These are phyloP conservation scores for Voacanga thouarsii DNA, from an alignment of 257 asterid genomes.

Conservation along the genomic window DNA sequence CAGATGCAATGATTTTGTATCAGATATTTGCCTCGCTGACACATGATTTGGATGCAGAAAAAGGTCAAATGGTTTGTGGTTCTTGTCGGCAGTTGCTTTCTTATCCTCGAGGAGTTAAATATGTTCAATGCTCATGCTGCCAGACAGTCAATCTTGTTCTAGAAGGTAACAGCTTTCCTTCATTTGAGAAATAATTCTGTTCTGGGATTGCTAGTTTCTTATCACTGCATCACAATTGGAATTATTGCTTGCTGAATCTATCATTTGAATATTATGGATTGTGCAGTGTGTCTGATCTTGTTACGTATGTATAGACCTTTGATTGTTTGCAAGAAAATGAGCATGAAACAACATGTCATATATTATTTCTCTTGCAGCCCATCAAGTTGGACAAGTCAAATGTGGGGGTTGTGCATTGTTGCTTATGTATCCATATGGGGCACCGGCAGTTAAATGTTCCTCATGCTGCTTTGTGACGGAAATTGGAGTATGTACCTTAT, in stretches of 20 bases:
- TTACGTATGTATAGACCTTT: not conserved
- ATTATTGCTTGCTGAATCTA: not conserved
- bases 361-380: constrained; percentile 41
- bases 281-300: not conserved
- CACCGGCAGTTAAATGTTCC: constrained; percentile 72
- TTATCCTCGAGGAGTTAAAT: constrained; percentile 76
- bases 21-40: not conserved
- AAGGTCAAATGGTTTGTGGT: constrained; percentile 89
- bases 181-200: not conserved
- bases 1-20: not conserved
- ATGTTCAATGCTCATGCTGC: constrained; percentile 83
- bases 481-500: constrained; percentile 57
- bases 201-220: not conserved
- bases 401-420: constrained; percentile 71
- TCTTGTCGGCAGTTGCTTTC: constrained; percentile 65
- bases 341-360: not conserved
- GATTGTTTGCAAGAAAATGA: not conserved
- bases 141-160: constrained; percentile 71
- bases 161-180: constrained; percentile 54
- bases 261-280: not conserved
- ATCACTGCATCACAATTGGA: not conserved
- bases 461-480: constrained; percentile 70
- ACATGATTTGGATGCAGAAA: constrained; percentile 45
- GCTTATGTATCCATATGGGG: constrained; percentile 83
- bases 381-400: constrained; percentile 81